A percentile compares a stretch with the other conserved stretches of the same genome.
These are phyloP conservation scores for Aspergillus unguis DNA, from an alignment of 2,329 filamentous ascomycete species.

Conservation along the genomic window DNA sequence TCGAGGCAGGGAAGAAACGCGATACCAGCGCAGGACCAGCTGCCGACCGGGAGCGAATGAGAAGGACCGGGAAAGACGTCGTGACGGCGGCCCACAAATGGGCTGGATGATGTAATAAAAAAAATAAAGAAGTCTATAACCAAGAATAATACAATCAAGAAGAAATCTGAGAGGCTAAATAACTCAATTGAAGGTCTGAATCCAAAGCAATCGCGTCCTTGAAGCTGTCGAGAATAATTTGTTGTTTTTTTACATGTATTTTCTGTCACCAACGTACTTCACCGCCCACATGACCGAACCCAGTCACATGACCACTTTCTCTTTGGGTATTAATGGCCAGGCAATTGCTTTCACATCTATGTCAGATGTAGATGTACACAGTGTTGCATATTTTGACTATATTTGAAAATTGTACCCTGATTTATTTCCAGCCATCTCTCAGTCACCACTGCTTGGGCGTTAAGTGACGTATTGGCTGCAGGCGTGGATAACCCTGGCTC, in stretches of 20 bases:
- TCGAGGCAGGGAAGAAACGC: constrained; percentile 27
- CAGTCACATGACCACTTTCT: constrained; percentile 4
- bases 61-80: constrained; percentile 23
- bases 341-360: too few relatives aligned
- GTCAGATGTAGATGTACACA: too few relatives aligned
- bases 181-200: constrained; percentile 5
- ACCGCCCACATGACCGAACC: constrained; percentile 12
- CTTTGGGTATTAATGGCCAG: not conserved
- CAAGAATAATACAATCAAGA: not conserved
- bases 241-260: constrained; percentile 11
- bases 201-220: not conserved
- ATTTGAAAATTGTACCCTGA: too few relatives aligned
- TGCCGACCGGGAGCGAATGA: constrained; percentile 59
- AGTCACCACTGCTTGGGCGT: too few relatives aligned
- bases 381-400: too few relatives aligned
- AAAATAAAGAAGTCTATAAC: not conserved
- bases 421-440: too few relatives aligned
- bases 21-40: constrained; percentile 60
- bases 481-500: too few relatives aligned
- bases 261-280: constrained; percentile 4
- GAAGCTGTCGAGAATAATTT: constrained; percentile 6
- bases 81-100: constrained; percentile 15
- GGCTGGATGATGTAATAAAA: not conserved
- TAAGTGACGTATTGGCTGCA: too few relatives aligned
- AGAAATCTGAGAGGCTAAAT: not conserved